Evolutionary conservation across 306 rosid genomes (phyloP), one percentile per base, ranked within the genome.

Genomic region (Quercus engelmannii): DNA sequence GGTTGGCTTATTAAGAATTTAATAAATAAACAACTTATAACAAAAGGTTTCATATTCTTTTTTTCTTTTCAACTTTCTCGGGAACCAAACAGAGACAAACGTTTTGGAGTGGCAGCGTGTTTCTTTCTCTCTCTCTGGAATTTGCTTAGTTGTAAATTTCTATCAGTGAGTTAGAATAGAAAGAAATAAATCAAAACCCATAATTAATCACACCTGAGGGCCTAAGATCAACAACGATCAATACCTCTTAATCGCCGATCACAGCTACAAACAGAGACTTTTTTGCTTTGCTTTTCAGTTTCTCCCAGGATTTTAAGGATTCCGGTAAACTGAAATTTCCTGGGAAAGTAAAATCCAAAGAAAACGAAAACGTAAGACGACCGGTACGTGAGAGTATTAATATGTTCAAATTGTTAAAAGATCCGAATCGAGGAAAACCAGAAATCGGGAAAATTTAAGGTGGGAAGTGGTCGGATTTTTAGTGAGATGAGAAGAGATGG

Each of bases 201-300:
- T 64, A 78, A 26, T 46, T 58, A 78, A 51, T 46, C 83, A 81
- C 75, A 85, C 79, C 81, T 75, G 65, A 68, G 76, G 67, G 58
- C 38, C 59, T 52, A 52, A 76, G 85, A 63, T 76, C 54, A 49
- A 49, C 56, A 54, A 70, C 68, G 55, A 82, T 71, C 78, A 72
- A 68, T 61, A n/a, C 69, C 31, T 71, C 28, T 57, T 55, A 79
- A 72, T 77, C 87, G 46, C 76, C 87, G 88, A 84, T 85, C 92
- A 84, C 80, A 79, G 74, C 84, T 33, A 57, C 20, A 58, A 80
- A 55, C 74, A 58, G 20, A 19, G 54, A 74, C 61, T 26, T 76
- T 31, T 49, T 11, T 13, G 14, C 17, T 49, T 12, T 49, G 54
- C 20, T 38, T 72, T 71, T 64, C 59, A 73, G 25, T 71, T 59